Percentiles rank a stretch among this genome's conserved stretches.
Evolutionary conservation across 768 basidiomycete species (phyloP).

Genomic region (Naganishia vaughanmartiniae): DNA sequence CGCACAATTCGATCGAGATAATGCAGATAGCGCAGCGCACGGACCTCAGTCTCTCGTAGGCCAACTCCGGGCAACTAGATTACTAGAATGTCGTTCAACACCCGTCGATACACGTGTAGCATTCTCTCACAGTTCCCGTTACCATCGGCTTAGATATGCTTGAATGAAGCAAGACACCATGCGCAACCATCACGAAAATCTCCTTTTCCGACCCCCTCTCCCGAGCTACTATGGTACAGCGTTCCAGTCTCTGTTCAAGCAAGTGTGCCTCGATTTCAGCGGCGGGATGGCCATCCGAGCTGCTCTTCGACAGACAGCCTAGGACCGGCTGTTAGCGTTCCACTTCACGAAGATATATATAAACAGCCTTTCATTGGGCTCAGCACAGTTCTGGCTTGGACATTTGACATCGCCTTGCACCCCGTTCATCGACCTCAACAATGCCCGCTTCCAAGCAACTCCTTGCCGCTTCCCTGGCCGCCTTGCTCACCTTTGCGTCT

Average conservation of each 20-base stretch:
- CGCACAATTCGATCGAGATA: neutral
- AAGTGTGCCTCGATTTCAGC: neutral
- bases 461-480: conserved; percentile 28
- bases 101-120: conserved; percentile 1
- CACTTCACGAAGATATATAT: too few species aligned
- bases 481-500: conserved; percentile 27
- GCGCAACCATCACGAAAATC: neutral
- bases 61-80: conserved; percentile 11
- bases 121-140: neutral
- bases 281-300: too few species aligned
- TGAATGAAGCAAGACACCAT: neutral
- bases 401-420: too few species aligned
- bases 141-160: neutral
- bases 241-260: neutral
- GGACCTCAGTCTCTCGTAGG: neutral
- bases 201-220: neutral
- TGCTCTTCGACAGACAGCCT: too few species aligned
- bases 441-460: conserved; percentile 15
- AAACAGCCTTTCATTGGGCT: too few species aligned
- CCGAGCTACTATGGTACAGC: neutral
- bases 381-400: too few species aligned
- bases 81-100: conserved; percentile 17
- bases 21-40: neutral
- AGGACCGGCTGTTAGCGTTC: too few species aligned
- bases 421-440: neutral